Conservation (phyloP, 148 eudicot genomes). For the Chenopodium quinoa region DNA sequence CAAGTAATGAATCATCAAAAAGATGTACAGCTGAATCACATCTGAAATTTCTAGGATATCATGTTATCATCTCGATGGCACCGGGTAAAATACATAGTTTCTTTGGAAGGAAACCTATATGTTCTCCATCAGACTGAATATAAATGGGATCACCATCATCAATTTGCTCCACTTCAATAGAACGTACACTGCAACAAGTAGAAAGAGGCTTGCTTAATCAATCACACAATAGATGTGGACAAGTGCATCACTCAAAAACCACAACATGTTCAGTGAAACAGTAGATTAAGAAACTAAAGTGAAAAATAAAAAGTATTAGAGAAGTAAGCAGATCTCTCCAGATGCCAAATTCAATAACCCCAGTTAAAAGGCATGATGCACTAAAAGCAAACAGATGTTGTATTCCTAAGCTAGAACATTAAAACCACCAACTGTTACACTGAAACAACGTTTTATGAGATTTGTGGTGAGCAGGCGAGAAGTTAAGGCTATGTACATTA, state of each 20-base stretch:
- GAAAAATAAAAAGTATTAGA: background rate
- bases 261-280: background rate
- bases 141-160: constrained; percentile 38
- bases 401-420: background rate
- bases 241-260: background rate
- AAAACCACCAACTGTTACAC: background rate
- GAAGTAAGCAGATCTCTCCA: background rate
- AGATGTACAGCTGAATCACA: background rate
- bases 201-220: background rate
- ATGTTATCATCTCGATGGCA: constrained; percentile 69
- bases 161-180: constrained; percentile 75
- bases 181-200: constrained; percentile 47
- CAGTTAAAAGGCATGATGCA: background rate
- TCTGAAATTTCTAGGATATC: constrained; percentile 1
- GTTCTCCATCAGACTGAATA: constrained; percentile 94
- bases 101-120: constrained; percentile 85
- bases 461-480: background rate
- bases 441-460: background rate
- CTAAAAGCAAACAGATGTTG: background rate
- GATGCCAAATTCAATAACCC: background rate
- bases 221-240: background rate
- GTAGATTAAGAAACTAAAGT: background rate
- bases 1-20: background rate
- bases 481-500: background rate
- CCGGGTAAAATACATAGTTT: constrained; percentile 64